These are phyloP conservation scores for Emericellopsis atlantica DNA, from an alignment of 2,329 filamentous ascomycete genomes.

Conservation along the genomic window DNA sequence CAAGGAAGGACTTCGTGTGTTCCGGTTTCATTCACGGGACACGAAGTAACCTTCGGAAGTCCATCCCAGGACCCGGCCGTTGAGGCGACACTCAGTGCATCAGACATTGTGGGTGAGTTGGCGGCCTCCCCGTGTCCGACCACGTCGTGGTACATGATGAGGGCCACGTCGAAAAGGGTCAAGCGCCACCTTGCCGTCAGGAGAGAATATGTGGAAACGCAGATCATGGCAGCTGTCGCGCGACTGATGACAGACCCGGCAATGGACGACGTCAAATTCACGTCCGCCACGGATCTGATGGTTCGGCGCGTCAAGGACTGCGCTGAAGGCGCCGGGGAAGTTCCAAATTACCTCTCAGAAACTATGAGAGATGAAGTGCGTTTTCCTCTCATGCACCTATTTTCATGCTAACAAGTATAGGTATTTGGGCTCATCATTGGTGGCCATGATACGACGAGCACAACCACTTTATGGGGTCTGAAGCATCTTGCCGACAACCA, in stretches of 20 bases:
- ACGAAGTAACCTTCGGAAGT: slow-evolving; percentile 7
- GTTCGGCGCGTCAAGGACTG: slow-evolving; percentile 16
- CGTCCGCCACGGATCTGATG: slow-evolving; percentile 17
- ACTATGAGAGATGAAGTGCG: slow-evolving; percentile 15
- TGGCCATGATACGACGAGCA: slow-evolving; percentile 18
- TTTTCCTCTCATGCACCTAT: background rate
- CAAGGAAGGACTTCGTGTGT: slow-evolving; percentile 3
- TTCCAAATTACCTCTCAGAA: slow-evolving; percentile 11
- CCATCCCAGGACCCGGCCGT: slow-evolving; percentile 6
- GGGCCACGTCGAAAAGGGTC: no score
- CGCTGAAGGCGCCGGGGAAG: slow-evolving; percentile 13
- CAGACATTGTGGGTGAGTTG: background rate
- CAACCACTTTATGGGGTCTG: slow-evolving; percentile 12
- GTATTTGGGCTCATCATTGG: slow-evolving; percentile 14
- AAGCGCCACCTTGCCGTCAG: background rate
- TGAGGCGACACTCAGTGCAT: slow-evolving; percentile 3
- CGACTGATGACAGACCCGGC: background rate
- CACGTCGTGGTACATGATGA: slow-evolving; percentile 1
- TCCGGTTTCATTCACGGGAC: slow-evolving; percentile 6
- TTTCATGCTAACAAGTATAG: background rate
- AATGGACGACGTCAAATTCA: background rate
- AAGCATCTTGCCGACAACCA: slow-evolving; percentile 10
- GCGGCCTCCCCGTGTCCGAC: background rate
- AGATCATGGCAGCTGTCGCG: slow-evolving; percentile 1
- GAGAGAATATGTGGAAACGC: slow-evolving; percentile 2